Conservation (phyloP, 2,329 filamentous ascomycete species). For the Paecilomyces sp. region DNA sequence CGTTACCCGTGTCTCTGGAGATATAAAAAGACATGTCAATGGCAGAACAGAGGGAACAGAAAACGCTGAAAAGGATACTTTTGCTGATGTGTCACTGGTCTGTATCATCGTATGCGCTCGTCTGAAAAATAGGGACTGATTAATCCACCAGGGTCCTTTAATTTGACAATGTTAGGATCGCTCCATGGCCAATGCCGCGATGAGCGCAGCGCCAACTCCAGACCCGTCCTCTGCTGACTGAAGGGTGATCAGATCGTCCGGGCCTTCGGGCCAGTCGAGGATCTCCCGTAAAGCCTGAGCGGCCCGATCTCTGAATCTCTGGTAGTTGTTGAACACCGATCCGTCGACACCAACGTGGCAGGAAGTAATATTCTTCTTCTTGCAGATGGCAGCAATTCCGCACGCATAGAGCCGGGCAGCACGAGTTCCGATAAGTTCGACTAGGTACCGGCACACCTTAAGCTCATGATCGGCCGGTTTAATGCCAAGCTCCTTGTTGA, state of each 20-base stretch:
- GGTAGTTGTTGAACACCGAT: constrained; percentile 96
- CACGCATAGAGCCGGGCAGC: constrained; percentile 87
- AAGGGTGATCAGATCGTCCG: constrained; percentile 4
- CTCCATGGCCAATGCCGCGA: constrained; percentile 8
- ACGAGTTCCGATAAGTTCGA: constrained; percentile 89
- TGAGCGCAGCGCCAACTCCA: constrained; percentile 11
- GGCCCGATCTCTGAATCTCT: constrained; percentile 87
- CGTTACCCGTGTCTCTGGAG: no score
- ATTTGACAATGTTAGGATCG: not conserved
- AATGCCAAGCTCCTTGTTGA: constrained; percentile 66
- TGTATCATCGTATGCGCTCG: not conserved
- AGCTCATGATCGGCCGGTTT: constrained; percentile 67
- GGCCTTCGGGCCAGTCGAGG: constrained; percentile 48
- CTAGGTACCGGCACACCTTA: constrained; percentile 75
- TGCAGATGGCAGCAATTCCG: constrained; percentile 92
- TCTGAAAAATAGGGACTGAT: not conserved
- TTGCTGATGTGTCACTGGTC: not conserved
- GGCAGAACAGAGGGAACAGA: not conserved
- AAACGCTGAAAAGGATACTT: not conserved
- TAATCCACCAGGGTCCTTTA: not conserved
- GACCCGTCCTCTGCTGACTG: constrained; percentile 9
- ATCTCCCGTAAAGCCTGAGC: constrained; percentile 83
- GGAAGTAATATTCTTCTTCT: constrained; percentile 75
- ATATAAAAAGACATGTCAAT: no score
- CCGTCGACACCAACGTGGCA: constrained; percentile 94